A percentile compares a stretch with the other conserved stretches of the same genome.
These are phyloP conservation scores for Salix koriyanagi DNA, from an alignment of 345 rosid species.

Conservation along the genomic window DNA sequence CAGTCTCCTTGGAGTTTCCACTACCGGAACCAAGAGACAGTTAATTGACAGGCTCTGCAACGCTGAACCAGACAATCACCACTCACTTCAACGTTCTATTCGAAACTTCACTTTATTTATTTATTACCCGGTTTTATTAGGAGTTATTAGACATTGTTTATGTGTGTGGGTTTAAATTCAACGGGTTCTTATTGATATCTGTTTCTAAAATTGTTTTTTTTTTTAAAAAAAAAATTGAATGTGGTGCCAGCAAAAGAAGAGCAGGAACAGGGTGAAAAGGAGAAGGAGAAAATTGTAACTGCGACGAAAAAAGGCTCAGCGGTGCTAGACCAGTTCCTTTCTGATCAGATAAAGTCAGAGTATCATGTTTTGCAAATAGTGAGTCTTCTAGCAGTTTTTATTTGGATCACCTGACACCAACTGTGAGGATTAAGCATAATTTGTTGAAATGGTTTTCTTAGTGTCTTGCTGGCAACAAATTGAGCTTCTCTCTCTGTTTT, in stretches of 20 bases:
- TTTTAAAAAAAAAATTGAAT: background rate
- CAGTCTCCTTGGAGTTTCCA: conserved; percentile 40
- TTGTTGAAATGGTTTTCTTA: background rate
- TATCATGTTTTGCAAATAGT: conserved; percentile 74
- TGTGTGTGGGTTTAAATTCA: too few species aligned
- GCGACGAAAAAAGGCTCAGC: conserved; percentile 81
- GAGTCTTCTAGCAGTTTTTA: conserved; percentile 1
- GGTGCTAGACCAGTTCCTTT: conserved; percentile 68
- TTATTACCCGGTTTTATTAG: background rate
- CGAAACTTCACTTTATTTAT: background rate
- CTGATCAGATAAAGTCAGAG: conserved; percentile 64
- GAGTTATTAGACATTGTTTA: background rate
- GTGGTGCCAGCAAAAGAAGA: conserved; percentile 26
- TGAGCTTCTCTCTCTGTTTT: background rate
- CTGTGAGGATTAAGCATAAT: background rate
- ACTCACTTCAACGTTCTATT: conserved; percentile 21
- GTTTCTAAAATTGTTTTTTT: too few species aligned
- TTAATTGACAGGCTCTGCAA: conserved; percentile 59
- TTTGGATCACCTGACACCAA: background rate
- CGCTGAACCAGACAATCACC: conserved; percentile 15
- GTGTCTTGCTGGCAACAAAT: background rate
- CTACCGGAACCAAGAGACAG: conserved; percentile 64
- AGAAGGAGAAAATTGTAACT: conserved; percentile 53
- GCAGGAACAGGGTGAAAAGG: conserved; percentile 26
- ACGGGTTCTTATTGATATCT: too few species aligned